phyloP scores from a whole-genome alignment of 2,329 filamentous ascomycete species.

The Verticillium tricorpus region DNA sequence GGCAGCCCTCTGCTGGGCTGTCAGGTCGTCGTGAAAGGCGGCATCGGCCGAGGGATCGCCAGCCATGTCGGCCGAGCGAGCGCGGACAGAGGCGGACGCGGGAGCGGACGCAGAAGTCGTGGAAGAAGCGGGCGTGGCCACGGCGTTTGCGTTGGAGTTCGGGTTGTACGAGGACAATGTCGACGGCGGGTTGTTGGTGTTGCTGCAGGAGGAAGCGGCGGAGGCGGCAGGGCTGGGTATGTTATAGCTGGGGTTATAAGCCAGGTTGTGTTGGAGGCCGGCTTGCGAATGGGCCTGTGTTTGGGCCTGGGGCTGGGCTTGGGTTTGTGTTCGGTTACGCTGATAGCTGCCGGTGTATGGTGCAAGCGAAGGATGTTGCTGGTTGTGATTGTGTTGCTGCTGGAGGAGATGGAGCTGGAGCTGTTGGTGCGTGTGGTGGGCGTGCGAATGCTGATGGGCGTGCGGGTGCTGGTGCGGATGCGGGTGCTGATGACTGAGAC shows the following conservation, averaged over 20 bases:
- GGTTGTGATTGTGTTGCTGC: not conserved
- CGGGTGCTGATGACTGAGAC: not conserved
- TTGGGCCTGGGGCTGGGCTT: not conserved
- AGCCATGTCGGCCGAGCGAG: constrained; percentile 29
- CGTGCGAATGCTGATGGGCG: not conserved
- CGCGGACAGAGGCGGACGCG: constrained; percentile 9
- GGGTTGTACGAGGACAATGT: constrained; percentile 3
- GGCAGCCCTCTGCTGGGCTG: constrained; percentile 57
- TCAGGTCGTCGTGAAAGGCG: constrained; percentile 35
- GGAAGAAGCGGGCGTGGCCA: constrained; percentile 1
- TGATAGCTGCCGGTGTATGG: not conserved
- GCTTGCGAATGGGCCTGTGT: not conserved
- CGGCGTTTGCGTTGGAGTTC: constrained; percentile 9
- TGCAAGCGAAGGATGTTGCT: not conserved
- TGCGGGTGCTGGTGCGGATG: not conserved
- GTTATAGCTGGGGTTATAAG: not conserved
- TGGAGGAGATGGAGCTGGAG: not conserved
- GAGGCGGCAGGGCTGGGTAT: constrained; percentile 3
- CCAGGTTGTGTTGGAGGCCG: not conserved
- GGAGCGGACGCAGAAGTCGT: constrained; percentile 6
- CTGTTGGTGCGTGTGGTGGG: constrained; percentile 1
- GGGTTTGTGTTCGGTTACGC: not conserved
- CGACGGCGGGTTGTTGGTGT: not conserved
- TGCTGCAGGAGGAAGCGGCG: constrained; percentile 1
- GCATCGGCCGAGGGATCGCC: constrained; percentile 19